Conservation (phyloP, 2,329 filamentous ascomycete species). For the Arthrocladium fulminans region DNA sequence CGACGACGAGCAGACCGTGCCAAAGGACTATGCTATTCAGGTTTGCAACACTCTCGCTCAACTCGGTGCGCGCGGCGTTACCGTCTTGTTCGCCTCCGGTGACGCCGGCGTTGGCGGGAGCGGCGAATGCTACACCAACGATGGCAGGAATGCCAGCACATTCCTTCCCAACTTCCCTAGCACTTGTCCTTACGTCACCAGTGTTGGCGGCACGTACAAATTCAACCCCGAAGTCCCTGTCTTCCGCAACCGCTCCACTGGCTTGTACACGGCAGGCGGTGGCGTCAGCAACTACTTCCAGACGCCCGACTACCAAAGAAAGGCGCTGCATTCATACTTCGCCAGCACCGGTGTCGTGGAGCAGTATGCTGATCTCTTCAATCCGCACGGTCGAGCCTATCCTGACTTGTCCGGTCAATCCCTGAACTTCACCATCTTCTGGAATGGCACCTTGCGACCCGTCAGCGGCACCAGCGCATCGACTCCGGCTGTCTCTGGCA, state of each 20-base stretch:
- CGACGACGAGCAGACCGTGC: constrained; percentile 57
- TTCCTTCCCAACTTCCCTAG: constrained; percentile 57
- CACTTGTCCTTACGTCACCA: constrained; percentile 59
- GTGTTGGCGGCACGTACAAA: constrained; percentile 51
- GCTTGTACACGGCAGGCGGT: constrained; percentile 35
- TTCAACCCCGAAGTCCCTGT: constrained; percentile 42
- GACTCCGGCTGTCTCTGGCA: constrained; percentile 49
- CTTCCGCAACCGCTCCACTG: constrained; percentile 33
- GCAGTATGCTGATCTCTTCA: constrained; percentile 42
- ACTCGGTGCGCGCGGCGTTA: constrained; percentile 56
- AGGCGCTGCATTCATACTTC: constrained; percentile 38
- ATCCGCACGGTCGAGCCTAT: constrained; percentile 44
- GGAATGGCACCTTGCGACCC: constrained; percentile 31
- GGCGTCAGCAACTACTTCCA: constrained; percentile 47
- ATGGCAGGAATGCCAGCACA: constrained; percentile 47
- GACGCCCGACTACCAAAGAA: constrained; percentile 40
- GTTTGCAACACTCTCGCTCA: constrained; percentile 58
- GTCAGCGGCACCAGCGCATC: constrained; percentile 42
- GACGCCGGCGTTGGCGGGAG: constrained; percentile 48
- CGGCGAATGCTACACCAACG: constrained; percentile 49
- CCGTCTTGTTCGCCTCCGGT: constrained; percentile 53
- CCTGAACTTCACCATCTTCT: constrained; percentile 37
- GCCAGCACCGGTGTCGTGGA: constrained; percentile 30
- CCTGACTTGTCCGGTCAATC: constrained; percentile 55
- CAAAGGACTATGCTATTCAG: constrained; percentile 51